Base-by-base conservation (phyloP, 2,329 filamentous ascomycete species). In the Penicillium occitanis region DNA sequence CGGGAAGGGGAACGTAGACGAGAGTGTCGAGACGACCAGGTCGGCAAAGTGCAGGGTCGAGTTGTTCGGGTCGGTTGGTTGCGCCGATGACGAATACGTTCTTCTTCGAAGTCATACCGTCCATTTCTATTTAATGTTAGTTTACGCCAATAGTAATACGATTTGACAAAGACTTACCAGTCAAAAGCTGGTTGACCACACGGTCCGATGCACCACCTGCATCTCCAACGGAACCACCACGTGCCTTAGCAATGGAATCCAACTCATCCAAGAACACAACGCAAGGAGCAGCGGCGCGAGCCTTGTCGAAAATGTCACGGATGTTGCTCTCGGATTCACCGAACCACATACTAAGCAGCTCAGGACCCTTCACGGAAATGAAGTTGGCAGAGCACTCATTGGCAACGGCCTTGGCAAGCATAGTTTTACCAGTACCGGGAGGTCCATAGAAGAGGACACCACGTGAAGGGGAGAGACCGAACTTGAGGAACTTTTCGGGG, bases 261-360 rank as follows among this genome's bases (percentile, higher is more conserved):
- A 99, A 83, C 85, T 99, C 95, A 73, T 99, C 95, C 70, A 99
- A 87, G 90, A 99, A 99, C 73, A 99, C 95, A 69, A 99, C 92
- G 75, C 96, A 99, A 82, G 95, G 95, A 74, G 95, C 95, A 68
- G 96, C 95, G 69, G 95, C 96, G 78, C 95, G 92, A 71, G 95
- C 95, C 88, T 98, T 99, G 88, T 99, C 95, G 81, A 99, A 99
- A 75, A 99, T 99, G 79, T 99, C 95, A 78, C 95, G 92, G 71
- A 99, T 98, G 84, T 99, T 99, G 88, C 92, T 97, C 84, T 99
- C 96, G 64, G 95, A 99, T 84, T 99, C 95, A 89, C 95, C 95
- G 77, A 99, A 99, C 95, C 95, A 99, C 95, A 99, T 99, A 80
- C 93, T 97, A 74, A 99, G 88, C 75, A 99, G 86, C 81, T 99